Evolutionary conservation across 805 yeast genomes (phyloP), one percentile per base, ranked within the genome.

Genomic region (Barnettozyma botsteinii): DNA sequence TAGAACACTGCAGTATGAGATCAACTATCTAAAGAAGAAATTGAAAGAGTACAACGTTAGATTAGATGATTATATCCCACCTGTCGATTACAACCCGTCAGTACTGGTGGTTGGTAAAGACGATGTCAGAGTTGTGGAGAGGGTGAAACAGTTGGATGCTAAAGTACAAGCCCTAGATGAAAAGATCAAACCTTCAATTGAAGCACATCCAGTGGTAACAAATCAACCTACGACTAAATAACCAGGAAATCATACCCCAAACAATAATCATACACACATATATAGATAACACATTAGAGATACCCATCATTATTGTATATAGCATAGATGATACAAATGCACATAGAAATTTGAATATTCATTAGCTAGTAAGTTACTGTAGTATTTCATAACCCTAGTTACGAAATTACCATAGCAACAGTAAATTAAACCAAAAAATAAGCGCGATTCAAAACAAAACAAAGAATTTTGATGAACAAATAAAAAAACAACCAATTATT

Each of bases 1-100:
- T 29, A 61, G 70, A 37, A 70, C 77, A 4, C 62, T 85, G 17
- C 91, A 85, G 56, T 78, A 74, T 38, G 91, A 85, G 52, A 79
- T 85, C 33, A 79, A 71, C 34, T 70, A 69, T 46, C 57, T 81
- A 43, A 73, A 73, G 61, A 52, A 55, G 33, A 73, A 77, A 57
- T 57, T 81, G 36, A 57, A 61, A 26, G 68, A 67, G 37, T 61
- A 69, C 41, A 42, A 61, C 47, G 57, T 65, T 38, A 57, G 63
- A 51, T 43, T 72, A 2, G 78, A 74, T 24, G 81, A 75, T 42
- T 75, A 71, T 37, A 64, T 61, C 19, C 69, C 75, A 1, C 74
- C 79, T 0, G 61, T 58, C 15, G 74, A 66, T 17, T 60, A 66
- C 37, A 62, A 64, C 23, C 81, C 83, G 2, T 50, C 59, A 19